A percentile compares a stretch with the other conserved stretches of the same genome.
phyloP scores from a whole-genome alignment of 108 stramenopile species.

The Mediolabrus comicus region DNA sequence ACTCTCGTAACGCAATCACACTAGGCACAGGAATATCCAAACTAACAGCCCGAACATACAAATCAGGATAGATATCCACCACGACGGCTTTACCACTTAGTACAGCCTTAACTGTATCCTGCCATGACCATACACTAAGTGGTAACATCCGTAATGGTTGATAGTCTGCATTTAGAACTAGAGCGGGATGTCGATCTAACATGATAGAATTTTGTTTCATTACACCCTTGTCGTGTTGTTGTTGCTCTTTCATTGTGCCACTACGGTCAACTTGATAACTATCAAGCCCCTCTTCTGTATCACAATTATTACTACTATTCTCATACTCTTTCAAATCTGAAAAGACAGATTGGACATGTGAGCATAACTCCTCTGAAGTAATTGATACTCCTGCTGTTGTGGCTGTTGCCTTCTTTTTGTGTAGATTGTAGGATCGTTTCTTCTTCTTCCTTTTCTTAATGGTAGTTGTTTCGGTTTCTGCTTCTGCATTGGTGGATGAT shows the following conservation, averaged over 20 bases:
- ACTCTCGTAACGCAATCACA: slow-evolving; percentile 83
- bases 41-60: slow-evolving; percentile 71
- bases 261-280: background rate
- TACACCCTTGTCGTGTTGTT: background rate
- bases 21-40: slow-evolving; percentile 70
- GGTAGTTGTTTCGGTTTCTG: background rate
- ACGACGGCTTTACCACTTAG: slow-evolving; percentile 80
- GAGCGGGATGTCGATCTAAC: slow-evolving; percentile 64
- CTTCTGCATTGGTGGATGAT: background rate
- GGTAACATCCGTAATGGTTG: slow-evolving; percentile 75
- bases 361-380: too few species aligned
- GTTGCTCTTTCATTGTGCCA: too few species aligned
- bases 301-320: background rate
- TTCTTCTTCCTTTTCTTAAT: background rate
- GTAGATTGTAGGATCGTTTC: background rate
- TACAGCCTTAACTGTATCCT: slow-evolving; percentile 85
- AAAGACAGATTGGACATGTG: slow-evolving; percentile 31
- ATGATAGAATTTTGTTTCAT: slow-evolving; percentile 23
- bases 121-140: slow-evolving; percentile 81
- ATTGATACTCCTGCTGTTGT: background rate
- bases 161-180: slow-evolving; percentile 88
- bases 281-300: slow-evolving; percentile 4
- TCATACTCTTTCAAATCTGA: slow-evolving; percentile 12
- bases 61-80: slow-evolving; percentile 80
- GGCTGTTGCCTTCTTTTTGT: background rate